Evolutionary conservation across 2,329 filamentous ascomycete genomes (phyloP).

Genomic region (Fusarium austroafricanum): DNA sequence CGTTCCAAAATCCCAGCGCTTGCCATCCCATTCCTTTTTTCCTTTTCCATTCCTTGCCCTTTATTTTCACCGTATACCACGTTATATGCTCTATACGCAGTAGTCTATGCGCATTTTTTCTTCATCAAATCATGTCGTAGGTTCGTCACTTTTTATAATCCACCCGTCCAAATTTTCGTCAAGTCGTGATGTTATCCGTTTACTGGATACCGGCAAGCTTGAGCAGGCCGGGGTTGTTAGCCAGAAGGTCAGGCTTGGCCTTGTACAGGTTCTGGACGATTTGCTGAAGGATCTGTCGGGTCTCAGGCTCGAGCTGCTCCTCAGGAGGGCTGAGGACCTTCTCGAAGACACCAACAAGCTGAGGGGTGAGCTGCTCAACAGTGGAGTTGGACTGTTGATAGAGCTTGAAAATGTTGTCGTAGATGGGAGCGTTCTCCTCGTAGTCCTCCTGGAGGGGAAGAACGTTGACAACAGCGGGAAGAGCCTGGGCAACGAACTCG

Average conservation of each 20-base stretch:
- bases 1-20: constrained; percentile 31
- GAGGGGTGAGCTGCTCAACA: constrained; percentile 75
- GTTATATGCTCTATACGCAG: constrained; percentile 42
- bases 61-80: constrained; percentile 19
- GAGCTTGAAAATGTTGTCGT: constrained; percentile 87
- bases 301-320: constrained; percentile 80
- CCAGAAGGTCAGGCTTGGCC: constrained; percentile 50
- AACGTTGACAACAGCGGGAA: constrained; percentile 81
- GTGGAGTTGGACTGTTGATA: constrained; percentile 78
- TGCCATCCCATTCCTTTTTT: constrained; percentile 21
- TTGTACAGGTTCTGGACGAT: constrained; percentile 65
- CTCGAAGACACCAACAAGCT: constrained; percentile 77
- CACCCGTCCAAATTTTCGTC: constrained; percentile 30
- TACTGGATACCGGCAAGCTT: constrained; percentile 49
- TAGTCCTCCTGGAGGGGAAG: constrained; percentile 93
- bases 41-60: constrained; percentile 16
- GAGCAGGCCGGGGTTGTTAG: constrained; percentile 49
- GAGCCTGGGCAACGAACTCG: constrained; percentile 82
- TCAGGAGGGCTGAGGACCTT: constrained; percentile 77
- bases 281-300: constrained; percentile 72
- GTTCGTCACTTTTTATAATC: constrained; percentile 32
- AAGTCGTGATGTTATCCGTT: constrained; percentile 29
- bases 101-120: constrained; percentile 33
- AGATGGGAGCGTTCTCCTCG: constrained; percentile 96
- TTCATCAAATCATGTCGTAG: constrained; percentile 45